Percentiles rank a stretch among this genome's conserved stretches.
These are phyloP conservation scores for Phytophthora foliorum DNA, from an alignment of 352 stramenopile genomes.

Conservation along the genomic window DNA sequence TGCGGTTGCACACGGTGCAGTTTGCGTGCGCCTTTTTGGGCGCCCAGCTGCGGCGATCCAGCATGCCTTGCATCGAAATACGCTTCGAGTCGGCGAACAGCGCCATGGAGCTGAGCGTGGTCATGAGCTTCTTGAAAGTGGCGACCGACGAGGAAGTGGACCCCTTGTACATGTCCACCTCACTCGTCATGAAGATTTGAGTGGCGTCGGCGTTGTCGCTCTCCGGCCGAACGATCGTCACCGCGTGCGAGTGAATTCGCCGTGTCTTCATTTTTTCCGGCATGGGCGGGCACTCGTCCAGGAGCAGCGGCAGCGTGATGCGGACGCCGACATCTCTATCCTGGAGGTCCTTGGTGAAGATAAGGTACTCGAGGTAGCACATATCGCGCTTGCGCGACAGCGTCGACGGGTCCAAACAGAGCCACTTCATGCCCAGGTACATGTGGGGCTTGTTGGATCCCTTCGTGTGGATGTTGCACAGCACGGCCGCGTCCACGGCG, in stretches of 20 bases:
- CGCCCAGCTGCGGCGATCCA: constrained; percentile 63
- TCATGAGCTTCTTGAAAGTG: constrained; percentile 61
- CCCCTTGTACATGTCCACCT: constrained; percentile 57
- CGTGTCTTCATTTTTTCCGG: constrained; percentile 59
- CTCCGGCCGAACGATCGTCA: constrained; percentile 58
- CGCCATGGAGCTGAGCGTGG: constrained; percentile 63
- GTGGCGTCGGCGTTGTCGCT: constrained; percentile 51
- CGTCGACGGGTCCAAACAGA: constrained; percentile 65
- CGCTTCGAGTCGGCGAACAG: constrained; percentile 68
- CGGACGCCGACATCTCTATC: constrained; percentile 73
- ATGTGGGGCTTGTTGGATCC: constrained; percentile 44
- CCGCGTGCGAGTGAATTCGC: constrained; percentile 61
- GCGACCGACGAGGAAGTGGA: constrained; percentile 33
- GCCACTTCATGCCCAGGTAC: constrained; percentile 89
- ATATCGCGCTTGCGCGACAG: constrained; percentile 76
- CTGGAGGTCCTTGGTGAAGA: constrained; percentile 67
- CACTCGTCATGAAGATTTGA: constrained; percentile 67
- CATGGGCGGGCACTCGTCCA: constrained; percentile 70
- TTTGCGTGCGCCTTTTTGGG: constrained; percentile 50
- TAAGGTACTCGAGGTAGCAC: constrained; percentile 83
- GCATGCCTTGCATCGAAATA: constrained; percentile 65
- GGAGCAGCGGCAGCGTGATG: constrained; percentile 69
- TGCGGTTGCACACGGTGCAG: constrained; percentile 68
- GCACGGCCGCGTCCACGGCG: constrained; percentile 70
- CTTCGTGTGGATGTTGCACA: constrained; percentile 81